Base-by-base conservation (phyloP, 257 asterid genomes). In the Solanum commersonii region DNA sequence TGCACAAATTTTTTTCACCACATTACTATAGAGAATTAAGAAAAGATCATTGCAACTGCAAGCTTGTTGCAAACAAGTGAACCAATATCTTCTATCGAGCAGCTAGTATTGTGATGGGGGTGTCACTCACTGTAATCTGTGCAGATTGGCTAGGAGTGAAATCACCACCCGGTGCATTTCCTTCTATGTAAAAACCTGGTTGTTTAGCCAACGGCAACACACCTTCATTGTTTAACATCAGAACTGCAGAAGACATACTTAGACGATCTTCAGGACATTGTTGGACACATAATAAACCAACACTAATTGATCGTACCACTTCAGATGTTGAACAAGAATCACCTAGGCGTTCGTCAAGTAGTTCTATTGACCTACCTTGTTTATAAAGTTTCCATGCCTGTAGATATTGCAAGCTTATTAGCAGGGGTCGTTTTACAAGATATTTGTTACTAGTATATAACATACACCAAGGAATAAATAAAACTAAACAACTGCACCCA, bases 221-320 rank as follows among this genome's bases (percentile, higher is more conserved):
- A 37, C 88, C 90, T 7, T 90, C 91, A 65, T 87, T 89, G 85
- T 90, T 86, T 18, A 92, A 31, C 92, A 90, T 92, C 49, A 84
- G 25, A 67, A 92, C 63, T 37, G 33, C 92, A 1, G 86, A 88
- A 25, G 92, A 84, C 94, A 90, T 92, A 74, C 72, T 79, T 67
- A 92, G 93, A 84, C 93, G 89, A 27, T 85, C 92, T n/a, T 88
- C 87, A 5, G 90, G 90, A 76, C 85, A 49, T 60, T 87, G 85
- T 44, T 92, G 94, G n/a, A 90, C 93, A 60, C 94, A 92, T 65
- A 92, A 74, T 72, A 92, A n/a, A 13, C 92, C 94, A 5, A 90
- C 93, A 23, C 89, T 86, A 29, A 92, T 83, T 11, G 88, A 84
- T 74, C 93, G 31, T 20, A 85, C 78, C 16, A 90, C 90, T 88